Evolutionary conservation across 352 stramenopile species (phyloP), one percentile per base, ranked within the genome.

Genomic region (Phytopythium vexans): DNA sequence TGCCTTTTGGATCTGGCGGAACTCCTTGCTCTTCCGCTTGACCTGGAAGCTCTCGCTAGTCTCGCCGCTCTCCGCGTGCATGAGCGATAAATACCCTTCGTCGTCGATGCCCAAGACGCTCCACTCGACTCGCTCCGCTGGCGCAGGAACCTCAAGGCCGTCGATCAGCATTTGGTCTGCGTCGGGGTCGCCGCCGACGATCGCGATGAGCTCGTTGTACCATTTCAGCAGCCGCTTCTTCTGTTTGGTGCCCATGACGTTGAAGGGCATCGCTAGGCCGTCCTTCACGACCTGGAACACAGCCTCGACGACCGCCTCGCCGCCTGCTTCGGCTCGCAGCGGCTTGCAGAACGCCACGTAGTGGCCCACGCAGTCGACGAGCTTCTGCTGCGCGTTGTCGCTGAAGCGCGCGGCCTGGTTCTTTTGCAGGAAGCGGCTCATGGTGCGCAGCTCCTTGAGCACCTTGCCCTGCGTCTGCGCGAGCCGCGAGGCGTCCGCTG

Each of bases 221-320:
- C 83, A 90, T 49, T 94, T 94, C 31, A 94, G 52, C 40, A 92
- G 62, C 14, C 62, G 70, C 49, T 92, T 92, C 64, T 94, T 92
- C 45, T 92, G 77, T 52, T 92, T 94, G 12, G 73, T 77, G 54
- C 79, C 74, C 46, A 92, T 66, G 45, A 92, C 82, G 52, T 77
- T 88, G 54, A 90, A 92, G 4, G 82, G 84, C 84, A 94, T 94
- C 10, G 82, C 84, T 0, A 94, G 72, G 1, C 66, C 80, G 41
- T 94, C 84, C 44, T 92, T 94, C 31, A 94, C 67, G 8, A 80
- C 77, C 39, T 86, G 59, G 39, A 92, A 85, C 11, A 71, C 68
- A 1, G 70, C 75, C 41, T 94, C 79, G 6, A 71, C 43, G 36
- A 92, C 73, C 8, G 66, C 49, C 21, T 77, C 50, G 33, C 72